Evolutionary conservation across 805 yeast genomes (phyloP).

Genomic region (Myxozyma vanderwaltii): DNA sequence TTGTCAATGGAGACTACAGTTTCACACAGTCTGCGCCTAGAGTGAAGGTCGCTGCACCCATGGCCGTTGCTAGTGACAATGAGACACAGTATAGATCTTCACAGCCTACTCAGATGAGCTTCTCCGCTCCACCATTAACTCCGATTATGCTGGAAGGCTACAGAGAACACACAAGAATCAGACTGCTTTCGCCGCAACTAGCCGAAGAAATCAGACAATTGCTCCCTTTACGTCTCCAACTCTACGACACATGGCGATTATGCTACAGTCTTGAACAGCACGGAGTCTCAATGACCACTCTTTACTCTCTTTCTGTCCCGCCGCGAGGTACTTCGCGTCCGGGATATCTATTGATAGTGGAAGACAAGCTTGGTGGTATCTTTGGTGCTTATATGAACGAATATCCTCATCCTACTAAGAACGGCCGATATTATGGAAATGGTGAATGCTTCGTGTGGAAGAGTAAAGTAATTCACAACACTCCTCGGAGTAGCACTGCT

Average conservation of each 20-base stretch:
- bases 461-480: slow-evolving; percentile 66
- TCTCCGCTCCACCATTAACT: slow-evolving; percentile 50
- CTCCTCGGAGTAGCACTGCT: slow-evolving; percentile 84
- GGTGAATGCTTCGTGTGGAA: slow-evolving; percentile 91
- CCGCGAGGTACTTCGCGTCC: slow-evolving; percentile 45
- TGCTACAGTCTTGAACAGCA: slow-evolving; percentile 87
- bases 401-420: slow-evolving; percentile 68
- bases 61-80: neutral
- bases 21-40: slow-evolving; percentile 9
- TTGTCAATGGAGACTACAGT: slow-evolving; percentile 12
- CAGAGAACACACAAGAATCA: slow-evolving; percentile 55
- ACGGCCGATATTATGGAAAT: slow-evolving; percentile 80
- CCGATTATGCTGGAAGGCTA: slow-evolving; percentile 66
- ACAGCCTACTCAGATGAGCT: slow-evolving; percentile 1
- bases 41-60: neutral
- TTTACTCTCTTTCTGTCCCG: slow-evolving; percentile 62
- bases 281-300: slow-evolving; percentile 82
- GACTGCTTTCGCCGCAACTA: slow-evolving; percentile 60
- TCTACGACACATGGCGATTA: slow-evolving; percentile 75
- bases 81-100: neutral
- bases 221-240: slow-evolving; percentile 76
- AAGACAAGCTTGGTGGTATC: slow-evolving; percentile 52
- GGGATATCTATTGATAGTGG: slow-evolving; percentile 75
- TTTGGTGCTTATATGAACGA: slow-evolving; percentile 59
- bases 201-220: slow-evolving; percentile 74